Evolutionary conservation across 2,329 filamentous ascomycete genomes (phyloP).

Genomic region (Sclerotinia trifoliorum): DNA sequence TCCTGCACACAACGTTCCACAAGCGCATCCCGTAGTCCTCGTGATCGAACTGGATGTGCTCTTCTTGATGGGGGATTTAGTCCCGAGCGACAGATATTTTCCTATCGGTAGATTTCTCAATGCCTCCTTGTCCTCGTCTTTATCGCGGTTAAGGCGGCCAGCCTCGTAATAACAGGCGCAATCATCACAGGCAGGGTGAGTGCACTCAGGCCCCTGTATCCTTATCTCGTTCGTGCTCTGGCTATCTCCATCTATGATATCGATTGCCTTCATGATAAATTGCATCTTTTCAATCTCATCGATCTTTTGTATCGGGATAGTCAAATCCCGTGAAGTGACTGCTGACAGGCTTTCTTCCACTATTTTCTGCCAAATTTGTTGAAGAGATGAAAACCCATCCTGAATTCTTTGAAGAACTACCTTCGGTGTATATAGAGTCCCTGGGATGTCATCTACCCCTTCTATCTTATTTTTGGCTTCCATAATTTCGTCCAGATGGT

Average conservation of each 20-base stretch:
- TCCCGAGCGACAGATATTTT: no score
- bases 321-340: background rate
- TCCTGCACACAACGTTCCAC: slow-evolving; percentile 6
- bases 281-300: background rate
- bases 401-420: background rate
- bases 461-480: background rate
- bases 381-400: background rate
- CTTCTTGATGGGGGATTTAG: background rate
- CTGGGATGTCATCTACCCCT: background rate
- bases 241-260: background rate
- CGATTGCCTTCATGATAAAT: background rate
- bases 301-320: background rate
- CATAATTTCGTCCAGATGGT: background rate
- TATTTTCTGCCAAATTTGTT: background rate
- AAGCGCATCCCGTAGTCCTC: background rate
- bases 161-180: no score
- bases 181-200: background rate
- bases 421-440: background rate
- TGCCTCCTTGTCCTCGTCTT: background rate
- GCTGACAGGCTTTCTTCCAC: background rate
- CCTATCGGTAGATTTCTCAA: background rate
- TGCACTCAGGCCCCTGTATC: background rate
- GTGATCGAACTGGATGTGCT: background rate
- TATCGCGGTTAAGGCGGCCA: background rate
- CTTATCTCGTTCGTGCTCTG: background rate